Evolutionary conservation across 2,329 filamentous ascomycete genomes (phyloP), one percentile per base, ranked within the genome.

Genomic region (Juglanconis oblonga): DNA sequence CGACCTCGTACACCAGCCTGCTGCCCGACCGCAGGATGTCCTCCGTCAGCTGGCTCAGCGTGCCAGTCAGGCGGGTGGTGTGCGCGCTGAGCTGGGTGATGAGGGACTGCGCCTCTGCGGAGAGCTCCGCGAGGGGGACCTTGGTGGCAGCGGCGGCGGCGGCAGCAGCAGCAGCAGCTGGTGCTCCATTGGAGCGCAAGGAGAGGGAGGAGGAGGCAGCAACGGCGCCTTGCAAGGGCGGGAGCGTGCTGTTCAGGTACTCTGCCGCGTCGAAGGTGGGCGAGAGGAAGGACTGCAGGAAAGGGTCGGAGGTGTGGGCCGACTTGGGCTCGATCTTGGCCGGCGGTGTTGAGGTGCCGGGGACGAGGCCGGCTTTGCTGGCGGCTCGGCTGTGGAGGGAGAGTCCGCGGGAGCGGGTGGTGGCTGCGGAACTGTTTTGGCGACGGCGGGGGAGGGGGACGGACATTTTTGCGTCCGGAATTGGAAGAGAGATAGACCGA

Each of bases 11-110:
- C 24, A 93, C 92, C 59, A 99, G 78, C 4, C 94, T 84, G 65
- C 91, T 92, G 32, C 93, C 91, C 69, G 91, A 93, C 59, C 95
- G 86, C 63, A 99, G 76, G 64, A 99, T 98, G 67, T 98, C 95
- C 73, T 99, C 94, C 10, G 95, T 97, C 62, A 98, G 80, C 69
- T 94, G 88, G 36, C 92, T 97, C 60, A 99, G 81, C 50, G 87
- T 90, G 57, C 83, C 87, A 13, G 92, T 92, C 7, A 97, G 79
- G 50, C 92, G 85, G 17, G 91, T 89, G 1, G 92, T 96, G 72
- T 97, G 92, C 8, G 91, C 89, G 70, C 91, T 96, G 69, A 98
- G 85, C 69, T 94, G 90, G 1, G 92, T 91, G 51, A 97, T 81
- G n/a, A 96, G 81, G 3, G 87, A 82, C 74, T 97, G 93, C 1